Evolutionary conservation across 2,329 filamentous ascomycete species (phyloP).

Genomic region (Scytalidium sp.): DNA sequence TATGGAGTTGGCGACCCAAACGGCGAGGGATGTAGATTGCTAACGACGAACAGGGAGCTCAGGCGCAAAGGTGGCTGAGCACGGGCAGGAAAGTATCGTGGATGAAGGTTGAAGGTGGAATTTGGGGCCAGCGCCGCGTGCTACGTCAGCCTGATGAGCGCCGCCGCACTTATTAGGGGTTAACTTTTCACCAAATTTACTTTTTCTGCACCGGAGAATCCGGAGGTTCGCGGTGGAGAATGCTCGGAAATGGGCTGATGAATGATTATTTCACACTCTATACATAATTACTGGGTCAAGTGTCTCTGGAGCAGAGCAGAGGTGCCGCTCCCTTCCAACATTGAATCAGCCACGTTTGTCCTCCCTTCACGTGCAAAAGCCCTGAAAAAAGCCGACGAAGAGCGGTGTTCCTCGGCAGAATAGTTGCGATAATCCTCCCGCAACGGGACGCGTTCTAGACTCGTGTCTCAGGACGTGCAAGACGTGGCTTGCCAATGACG

Average conservation of each 20-base stretch:
- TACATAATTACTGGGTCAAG: not conserved
- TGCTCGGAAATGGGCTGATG: no score
- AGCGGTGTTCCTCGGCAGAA: constrained; percentile 8
- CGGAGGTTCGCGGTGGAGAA: not conserved
- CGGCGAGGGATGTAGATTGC: not conserved
- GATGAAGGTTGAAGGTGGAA: not conserved
- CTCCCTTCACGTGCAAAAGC: not conserved
- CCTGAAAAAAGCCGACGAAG: not conserved
- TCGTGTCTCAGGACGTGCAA: not conserved
- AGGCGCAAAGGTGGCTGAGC: not conserved
- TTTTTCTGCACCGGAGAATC: not conserved
- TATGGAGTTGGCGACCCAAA: not conserved
- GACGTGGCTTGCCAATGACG: constrained; percentile 17
- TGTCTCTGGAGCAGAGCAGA: no score
- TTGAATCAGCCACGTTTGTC: not conserved
- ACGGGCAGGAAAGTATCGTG: not conserved
- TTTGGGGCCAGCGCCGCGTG: not conserved
- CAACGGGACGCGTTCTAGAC: not conserved
- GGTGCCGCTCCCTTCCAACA: no score
- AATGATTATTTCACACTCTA: not conserved
- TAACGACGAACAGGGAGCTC: not conserved
- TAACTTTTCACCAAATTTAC: not conserved
- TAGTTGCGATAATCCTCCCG: constrained; percentile 1
- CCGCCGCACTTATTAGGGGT: not conserved
- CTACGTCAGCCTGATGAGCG: not conserved